Conservation (phyloP, 177 flowering plant species). For the Vitis hybrid region DNA sequence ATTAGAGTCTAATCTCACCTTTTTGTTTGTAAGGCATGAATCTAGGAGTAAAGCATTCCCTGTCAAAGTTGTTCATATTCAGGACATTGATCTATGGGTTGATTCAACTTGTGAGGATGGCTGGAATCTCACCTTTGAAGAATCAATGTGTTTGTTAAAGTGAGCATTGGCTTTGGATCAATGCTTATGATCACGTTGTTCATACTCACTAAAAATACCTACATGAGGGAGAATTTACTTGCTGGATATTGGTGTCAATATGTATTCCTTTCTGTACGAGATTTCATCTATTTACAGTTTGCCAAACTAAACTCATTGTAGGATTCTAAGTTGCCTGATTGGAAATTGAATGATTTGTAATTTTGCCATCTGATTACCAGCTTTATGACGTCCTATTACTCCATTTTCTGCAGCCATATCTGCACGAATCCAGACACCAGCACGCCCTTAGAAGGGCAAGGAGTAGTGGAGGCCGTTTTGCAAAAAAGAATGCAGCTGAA, state of each 20-base stretch:
- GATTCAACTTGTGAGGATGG: too few species aligned
- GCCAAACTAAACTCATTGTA: background rate
- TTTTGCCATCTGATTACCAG: background rate
- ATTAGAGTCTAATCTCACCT: too few species aligned
- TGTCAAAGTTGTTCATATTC: too few species aligned
- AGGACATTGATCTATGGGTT: too few species aligned
- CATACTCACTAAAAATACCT: too few species aligned
- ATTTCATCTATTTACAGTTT: background rate
- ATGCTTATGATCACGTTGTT: too few species aligned
- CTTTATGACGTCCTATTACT: background rate
- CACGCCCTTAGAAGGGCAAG: slow-evolving; percentile 87
- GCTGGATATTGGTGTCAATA: background rate
- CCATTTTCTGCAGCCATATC: slow-evolving; percentile 68
- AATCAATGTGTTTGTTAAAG: too few species aligned
- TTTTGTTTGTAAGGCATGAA: too few species aligned
- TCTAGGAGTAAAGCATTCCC: too few species aligned
- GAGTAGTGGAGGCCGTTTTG: slow-evolving; percentile 84
- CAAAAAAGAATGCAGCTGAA: slow-evolving; percentile 55
- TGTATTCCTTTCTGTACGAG: background rate
- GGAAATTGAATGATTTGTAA: background rate
- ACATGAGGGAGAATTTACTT: background rate
- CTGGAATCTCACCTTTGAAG: too few species aligned
- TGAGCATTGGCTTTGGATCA: too few species aligned
- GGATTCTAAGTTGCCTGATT: background rate
- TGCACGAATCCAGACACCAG: slow-evolving; percentile 92